phyloP scores from a whole-genome alignment of 2,329 filamentous ascomycete species.

The Blastomyces silverae region DNA sequence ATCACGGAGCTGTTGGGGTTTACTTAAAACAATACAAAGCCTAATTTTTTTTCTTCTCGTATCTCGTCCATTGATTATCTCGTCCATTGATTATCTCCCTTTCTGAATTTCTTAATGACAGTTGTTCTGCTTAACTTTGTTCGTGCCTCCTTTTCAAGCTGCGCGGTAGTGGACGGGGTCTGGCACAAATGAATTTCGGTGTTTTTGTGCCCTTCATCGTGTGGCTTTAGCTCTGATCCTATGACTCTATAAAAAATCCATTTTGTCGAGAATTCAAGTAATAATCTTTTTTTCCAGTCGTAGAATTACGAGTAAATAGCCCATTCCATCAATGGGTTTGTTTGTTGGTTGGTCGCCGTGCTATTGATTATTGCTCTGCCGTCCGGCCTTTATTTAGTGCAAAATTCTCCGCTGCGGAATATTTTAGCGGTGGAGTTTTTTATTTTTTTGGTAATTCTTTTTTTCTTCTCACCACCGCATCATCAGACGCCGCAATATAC shows the following conservation, averaged over 20 bases:
- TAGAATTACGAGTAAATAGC: too few species aligned
- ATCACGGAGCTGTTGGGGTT: slow-evolving; percentile 20
- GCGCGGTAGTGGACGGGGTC: neutral
- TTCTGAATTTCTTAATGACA: too few species aligned
- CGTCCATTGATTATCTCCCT: neutral
- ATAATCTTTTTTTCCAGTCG: too few species aligned
- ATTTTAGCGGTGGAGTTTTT: neutral
- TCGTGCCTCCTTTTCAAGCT: neutral
- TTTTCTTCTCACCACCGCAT: neutral
- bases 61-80: neutral
- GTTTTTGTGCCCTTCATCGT: neutral
- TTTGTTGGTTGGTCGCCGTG: too few species aligned
- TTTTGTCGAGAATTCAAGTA: neutral
- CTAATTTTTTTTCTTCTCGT: neutral
- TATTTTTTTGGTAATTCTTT: neutral
- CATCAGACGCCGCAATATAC: too few species aligned
- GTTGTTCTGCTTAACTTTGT: neutral
- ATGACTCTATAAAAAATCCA: neutral
- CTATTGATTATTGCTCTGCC: too few species aligned
- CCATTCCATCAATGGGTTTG: too few species aligned
- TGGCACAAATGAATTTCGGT: neutral
- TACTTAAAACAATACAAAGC: slow-evolving; percentile 8
- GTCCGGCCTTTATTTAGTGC: too few species aligned
- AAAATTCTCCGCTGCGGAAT: too few species aligned
- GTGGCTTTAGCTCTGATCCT: neutral